These are phyloP conservation scores for Penicillium taxi DNA, from an alignment of 495 filamentous ascomycete species.

Conservation along the genomic window DNA sequence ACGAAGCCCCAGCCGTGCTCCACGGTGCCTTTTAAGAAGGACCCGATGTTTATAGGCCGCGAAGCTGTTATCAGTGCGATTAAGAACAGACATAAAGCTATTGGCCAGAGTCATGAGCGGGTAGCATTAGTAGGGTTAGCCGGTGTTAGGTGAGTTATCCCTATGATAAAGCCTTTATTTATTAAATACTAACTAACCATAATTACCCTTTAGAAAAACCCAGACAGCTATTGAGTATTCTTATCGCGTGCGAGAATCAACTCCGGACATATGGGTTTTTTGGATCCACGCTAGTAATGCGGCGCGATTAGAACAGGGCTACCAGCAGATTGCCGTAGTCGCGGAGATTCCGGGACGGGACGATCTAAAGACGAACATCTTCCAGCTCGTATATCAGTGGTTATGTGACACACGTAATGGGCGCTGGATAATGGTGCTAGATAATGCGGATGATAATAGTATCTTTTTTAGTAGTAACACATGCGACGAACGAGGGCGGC, in stretches of 20 bases:
- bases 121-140: no score
- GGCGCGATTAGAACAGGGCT: constrained; percentile 38
- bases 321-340: constrained; percentile 14
- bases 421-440: constrained; percentile 22
- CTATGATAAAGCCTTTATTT: no score
- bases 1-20: no score
- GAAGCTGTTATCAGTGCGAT: no score
- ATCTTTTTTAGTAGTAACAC: constrained; percentile 15
- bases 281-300: constrained; percentile 25
- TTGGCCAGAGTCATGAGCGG: no score
- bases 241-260: constrained; percentile 25
- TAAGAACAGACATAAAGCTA: no score
- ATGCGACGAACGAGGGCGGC: constrained; percentile 7
- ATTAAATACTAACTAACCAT: neutral
- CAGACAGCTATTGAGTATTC: constrained; percentile 46
- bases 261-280: constrained; percentile 32
- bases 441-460: constrained; percentile 27
- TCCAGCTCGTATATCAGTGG: constrained; percentile 14
- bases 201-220: constrained; percentile 30
- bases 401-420: constrained; percentile 8
- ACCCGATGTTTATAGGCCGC: no score
- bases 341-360: constrained; percentile 16
- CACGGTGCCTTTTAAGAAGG: no score
- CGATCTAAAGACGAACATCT: constrained; percentile 11
- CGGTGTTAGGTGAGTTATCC: no score